Conservation (phyloP, 768 basidiomycete species). For the Lepiota subincarnata region DNA sequence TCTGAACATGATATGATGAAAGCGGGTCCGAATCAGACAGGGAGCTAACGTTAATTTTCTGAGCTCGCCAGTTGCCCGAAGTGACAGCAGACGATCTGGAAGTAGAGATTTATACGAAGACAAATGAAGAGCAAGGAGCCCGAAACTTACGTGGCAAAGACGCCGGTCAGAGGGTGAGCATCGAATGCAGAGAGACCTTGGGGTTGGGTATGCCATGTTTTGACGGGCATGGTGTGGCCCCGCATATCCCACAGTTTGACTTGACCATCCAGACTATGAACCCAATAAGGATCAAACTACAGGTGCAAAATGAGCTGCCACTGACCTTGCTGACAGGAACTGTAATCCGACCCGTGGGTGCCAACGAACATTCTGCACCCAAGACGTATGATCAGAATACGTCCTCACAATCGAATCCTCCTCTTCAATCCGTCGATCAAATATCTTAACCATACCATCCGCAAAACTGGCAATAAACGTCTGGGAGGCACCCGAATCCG, state of each 20-base stretch:
- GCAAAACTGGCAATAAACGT: constrained; percentile 90
- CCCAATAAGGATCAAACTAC: neutral
- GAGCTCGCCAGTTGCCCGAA: constrained; percentile 50
- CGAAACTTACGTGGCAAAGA: constrained; percentile 76
- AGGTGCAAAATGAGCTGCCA: neutral
- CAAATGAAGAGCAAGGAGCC: neutral
- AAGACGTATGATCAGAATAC: constrained; percentile 73
- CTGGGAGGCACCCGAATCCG: constrained; percentile 70
- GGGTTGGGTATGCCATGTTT: constrained; percentile 62
- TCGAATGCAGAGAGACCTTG: constrained; percentile 82
- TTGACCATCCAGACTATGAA: constrained; percentile 75
- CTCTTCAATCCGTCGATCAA: constrained; percentile 84
- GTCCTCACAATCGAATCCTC: constrained; percentile 79
- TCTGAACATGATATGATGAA: constrained; percentile 38
- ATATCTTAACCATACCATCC: constrained; percentile 85
- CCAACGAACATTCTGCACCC: constrained; percentile 90
- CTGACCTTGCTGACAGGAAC: constrained; percentile 83
- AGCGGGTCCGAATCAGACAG: constrained; percentile 31
- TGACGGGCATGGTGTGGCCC: constrained; percentile 49
- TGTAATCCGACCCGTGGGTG: constrained; percentile 67
- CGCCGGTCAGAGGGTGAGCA: constrained; percentile 75
- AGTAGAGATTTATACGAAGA: neutral
- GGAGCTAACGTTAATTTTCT: constrained; percentile 52
- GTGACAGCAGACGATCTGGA: constrained; percentile 46
- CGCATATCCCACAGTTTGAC: constrained; percentile 92